phyloP scores from a whole-genome alignment of 371 early-diverging fungal genomes.

The Vavraia culicis region DNA sequence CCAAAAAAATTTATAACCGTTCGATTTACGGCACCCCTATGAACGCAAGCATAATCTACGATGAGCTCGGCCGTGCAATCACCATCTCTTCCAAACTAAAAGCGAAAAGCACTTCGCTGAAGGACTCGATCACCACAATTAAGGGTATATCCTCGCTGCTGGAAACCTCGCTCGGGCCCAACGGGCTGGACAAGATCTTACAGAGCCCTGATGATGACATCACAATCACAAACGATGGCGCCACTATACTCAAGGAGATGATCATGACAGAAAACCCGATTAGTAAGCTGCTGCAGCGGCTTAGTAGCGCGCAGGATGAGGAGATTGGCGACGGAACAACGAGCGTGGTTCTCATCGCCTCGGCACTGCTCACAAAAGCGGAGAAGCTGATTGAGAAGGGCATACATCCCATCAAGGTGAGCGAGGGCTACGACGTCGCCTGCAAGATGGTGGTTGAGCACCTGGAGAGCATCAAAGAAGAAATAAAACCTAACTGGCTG shows the following conservation, averaged over 20 bases:
- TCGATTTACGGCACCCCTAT: no score
- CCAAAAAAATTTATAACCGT: no score
- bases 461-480: constrained; percentile 69
- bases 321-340: constrained; percentile 99
- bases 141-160: constrained; percentile 51
- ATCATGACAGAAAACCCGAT: constrained; percentile 84
- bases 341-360: constrained; percentile 88
- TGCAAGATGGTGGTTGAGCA: constrained; percentile 68
- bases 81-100: neutral
- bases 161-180: constrained; percentile 92
- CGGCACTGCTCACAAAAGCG: constrained; percentile 82
- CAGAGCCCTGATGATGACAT: constrained; percentile 94
- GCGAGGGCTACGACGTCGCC: constrained; percentile 89
- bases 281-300: constrained; percentile 80
- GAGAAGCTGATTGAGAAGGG: constrained; percentile 77
- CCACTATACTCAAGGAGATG: constrained; percentile 95
- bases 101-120: neutral
- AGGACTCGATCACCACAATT: neutral
- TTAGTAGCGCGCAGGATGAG: constrained; percentile 92
- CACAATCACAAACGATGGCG: constrained; percentile 97
- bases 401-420: constrained; percentile 91
- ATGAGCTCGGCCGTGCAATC: neutral
- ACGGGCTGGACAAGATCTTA: constrained; percentile 90
- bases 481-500: constrained; percentile 47
- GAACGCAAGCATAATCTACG: neutral